Conservation (phyloP, 441 rosid genomes). For the Eruca vesicaria region DNA sequence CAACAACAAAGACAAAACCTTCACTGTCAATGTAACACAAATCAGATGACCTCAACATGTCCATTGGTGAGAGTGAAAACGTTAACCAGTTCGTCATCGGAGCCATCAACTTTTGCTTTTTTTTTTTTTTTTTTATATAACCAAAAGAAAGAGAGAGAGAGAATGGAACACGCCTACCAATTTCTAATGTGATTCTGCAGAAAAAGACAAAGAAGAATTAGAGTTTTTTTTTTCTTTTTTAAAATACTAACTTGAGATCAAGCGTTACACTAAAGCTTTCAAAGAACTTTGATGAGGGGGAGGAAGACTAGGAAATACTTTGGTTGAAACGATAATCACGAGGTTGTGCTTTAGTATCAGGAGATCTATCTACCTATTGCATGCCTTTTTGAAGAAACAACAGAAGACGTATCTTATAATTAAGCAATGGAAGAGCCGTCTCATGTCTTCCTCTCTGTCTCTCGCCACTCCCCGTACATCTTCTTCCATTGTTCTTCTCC, state of each 20-base stretch:
- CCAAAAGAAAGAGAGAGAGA: background rate
- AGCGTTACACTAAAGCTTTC: slow-evolving; percentile 32
- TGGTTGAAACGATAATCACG: slow-evolving; percentile 31
- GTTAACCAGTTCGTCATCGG: slow-evolving; percentile 88
- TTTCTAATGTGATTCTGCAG: slow-evolving; percentile 15
- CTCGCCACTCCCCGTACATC: too few relatives aligned
- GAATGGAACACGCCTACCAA: slow-evolving; percentile 16
- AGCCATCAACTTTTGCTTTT: slow-evolving; percentile 48
- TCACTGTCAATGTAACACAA: too few relatives aligned
- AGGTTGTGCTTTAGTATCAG: slow-evolving; percentile 8
- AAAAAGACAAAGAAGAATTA: slow-evolving; percentile 44
- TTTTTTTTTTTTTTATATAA: background rate
- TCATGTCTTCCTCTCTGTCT: too few relatives aligned
- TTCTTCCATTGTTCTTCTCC: too few relatives aligned
- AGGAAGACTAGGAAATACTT: background rate
- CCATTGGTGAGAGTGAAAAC: slow-evolving; percentile 91
- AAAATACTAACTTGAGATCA: slow-evolving; percentile 22
- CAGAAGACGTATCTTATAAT: too few relatives aligned
- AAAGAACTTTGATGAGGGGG: slow-evolving; percentile 3
- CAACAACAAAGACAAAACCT: too few relatives aligned
- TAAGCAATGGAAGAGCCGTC: too few relatives aligned
- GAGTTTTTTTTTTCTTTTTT: background rate
- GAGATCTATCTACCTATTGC: slow-evolving; percentile 26
- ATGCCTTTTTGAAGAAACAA: slow-evolving; percentile 6
- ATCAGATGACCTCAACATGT: slow-evolving; percentile 78